Conservation (phyloP, 2,329 filamentous ascomycete genomes). For the Zasmidium citrigriseum region DNA sequence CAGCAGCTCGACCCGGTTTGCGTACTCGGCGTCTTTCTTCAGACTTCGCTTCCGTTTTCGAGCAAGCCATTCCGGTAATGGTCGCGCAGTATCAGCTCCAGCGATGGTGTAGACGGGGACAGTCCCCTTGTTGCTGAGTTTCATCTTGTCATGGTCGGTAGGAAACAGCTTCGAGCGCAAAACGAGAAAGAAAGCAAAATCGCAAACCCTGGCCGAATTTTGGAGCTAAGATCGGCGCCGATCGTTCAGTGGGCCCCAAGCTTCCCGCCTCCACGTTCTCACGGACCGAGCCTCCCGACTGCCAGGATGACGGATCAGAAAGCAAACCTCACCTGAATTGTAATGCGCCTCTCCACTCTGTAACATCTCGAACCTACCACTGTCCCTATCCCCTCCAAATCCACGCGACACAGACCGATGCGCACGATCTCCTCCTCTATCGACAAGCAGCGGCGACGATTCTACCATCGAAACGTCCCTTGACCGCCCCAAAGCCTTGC, state of each 20-base stretch:
- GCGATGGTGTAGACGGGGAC: constrained; percentile 95
- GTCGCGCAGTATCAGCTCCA: constrained; percentile 81
- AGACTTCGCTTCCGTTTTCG: constrained; percentile 85
- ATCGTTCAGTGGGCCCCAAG: not conserved
- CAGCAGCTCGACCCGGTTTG: constrained; percentile 88
- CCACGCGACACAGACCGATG: not conserved
- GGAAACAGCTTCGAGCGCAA: not conserved
- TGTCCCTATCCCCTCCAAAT: not conserved
- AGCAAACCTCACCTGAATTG: not conserved
- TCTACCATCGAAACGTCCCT: constrained; percentile 28
- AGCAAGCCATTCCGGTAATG: constrained; percentile 93
- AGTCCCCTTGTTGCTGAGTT: constrained; percentile 76
- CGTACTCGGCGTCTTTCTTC: constrained; percentile 90
- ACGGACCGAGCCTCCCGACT: not conserved
- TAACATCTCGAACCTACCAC: not conserved
- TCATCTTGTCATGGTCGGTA: constrained; percentile 50
- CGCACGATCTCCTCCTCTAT: not conserved
- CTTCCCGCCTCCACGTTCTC: not conserved
- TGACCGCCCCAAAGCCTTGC: constrained; percentile 9
- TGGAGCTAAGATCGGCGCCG: not conserved
- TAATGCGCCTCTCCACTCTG: too few relatives aligned
- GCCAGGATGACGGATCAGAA: not conserved
- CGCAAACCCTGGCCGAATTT: not conserved
- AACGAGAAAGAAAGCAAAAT: not conserved
- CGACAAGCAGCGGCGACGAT: constrained; percentile 3